Percentiles rank a stretch among this genome's conserved stretches.
phyloP scores from a whole-genome alignment of 2,329 filamentous ascomycete genomes.

The Botrytis fragariae region DNA sequence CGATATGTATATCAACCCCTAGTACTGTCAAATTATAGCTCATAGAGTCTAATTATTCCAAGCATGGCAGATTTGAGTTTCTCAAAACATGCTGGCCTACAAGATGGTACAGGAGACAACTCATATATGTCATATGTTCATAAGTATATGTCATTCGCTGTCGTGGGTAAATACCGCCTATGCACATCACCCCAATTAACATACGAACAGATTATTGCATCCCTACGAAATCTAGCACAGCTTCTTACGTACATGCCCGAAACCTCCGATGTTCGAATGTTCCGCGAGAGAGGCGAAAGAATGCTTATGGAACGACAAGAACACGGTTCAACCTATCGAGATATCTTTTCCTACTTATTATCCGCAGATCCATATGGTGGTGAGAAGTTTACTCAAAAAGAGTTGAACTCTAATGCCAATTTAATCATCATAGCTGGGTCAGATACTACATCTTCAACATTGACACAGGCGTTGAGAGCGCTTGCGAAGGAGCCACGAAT shows the following conservation, averaged over 20 bases:
- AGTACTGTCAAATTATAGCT: background rate
- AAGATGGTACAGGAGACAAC: conserved; percentile 23
- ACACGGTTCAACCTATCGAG: conserved; percentile 20
- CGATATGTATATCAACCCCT: conserved; percentile 21
- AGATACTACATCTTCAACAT: conserved; percentile 21
- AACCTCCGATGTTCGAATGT: conserved; percentile 19
- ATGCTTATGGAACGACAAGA: conserved; percentile 23
- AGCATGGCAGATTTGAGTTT: conserved; percentile 28
- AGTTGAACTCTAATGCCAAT: conserved; percentile 26
- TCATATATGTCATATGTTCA: conserved; percentile 26
- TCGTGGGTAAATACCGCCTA: conserved; percentile 5
- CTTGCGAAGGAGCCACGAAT: conserved; percentile 18
- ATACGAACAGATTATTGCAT: conserved; percentile 13
- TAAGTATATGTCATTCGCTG: conserved; percentile 21
- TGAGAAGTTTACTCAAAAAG: conserved; percentile 20
- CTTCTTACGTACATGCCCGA: conserved; percentile 22
- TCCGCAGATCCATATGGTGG: conserved; percentile 16
- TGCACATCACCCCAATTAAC: background rate
- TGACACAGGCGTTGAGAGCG: conserved; percentile 16
- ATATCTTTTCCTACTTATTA: conserved; percentile 26
- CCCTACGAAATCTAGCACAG: conserved; percentile 21
- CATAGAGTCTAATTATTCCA: background rate
- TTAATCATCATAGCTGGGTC: conserved; percentile 24
- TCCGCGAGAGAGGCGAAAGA: conserved; percentile 19
- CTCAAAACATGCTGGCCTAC: conserved; percentile 23